Conservation (phyloP, 805 yeast genomes). For the Hanseniaspora meyeri region DNA sequence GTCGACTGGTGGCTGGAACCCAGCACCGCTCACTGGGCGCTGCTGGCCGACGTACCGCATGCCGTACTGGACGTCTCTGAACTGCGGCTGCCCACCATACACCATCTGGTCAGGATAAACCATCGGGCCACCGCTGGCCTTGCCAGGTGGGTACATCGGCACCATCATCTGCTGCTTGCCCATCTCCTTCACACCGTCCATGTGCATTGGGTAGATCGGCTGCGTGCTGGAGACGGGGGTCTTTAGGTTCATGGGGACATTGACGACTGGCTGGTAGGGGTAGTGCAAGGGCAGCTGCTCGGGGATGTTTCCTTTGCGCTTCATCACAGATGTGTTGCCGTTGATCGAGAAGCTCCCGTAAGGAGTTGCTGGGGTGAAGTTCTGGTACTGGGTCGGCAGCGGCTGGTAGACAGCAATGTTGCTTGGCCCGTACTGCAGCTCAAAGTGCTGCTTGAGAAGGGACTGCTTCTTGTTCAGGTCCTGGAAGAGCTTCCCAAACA, state of each 20-base stretch:
- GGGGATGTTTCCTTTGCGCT: background rate
- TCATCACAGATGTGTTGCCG: too few species aligned
- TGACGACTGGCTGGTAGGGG: background rate
- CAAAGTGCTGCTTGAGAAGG: background rate
- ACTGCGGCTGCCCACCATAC: background rate
- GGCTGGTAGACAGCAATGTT: background rate
- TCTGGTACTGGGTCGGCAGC: background rate
- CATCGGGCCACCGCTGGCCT: background rate
- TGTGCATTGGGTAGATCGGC: background rate
- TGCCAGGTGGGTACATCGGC: background rate
- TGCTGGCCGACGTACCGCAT: background rate
- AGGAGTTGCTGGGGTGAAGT: constrained; percentile 1
- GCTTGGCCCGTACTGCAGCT: background rate
- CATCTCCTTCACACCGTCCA: background rate
- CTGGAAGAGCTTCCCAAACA: background rate
- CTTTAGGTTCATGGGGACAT: background rate
- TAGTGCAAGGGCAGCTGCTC: background rate
- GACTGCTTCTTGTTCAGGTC: background rate
- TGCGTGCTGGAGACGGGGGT: background rate
- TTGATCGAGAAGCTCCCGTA: background rate
- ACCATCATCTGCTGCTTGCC: background rate
- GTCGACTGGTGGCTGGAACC: background rate
- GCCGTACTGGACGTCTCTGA: background rate
- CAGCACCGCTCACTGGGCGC: background rate
- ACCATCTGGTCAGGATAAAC: background rate